Evolutionary conservation across 106 monocot species (phyloP).

Genomic region (Alisma plantagoaquatica): DNA sequence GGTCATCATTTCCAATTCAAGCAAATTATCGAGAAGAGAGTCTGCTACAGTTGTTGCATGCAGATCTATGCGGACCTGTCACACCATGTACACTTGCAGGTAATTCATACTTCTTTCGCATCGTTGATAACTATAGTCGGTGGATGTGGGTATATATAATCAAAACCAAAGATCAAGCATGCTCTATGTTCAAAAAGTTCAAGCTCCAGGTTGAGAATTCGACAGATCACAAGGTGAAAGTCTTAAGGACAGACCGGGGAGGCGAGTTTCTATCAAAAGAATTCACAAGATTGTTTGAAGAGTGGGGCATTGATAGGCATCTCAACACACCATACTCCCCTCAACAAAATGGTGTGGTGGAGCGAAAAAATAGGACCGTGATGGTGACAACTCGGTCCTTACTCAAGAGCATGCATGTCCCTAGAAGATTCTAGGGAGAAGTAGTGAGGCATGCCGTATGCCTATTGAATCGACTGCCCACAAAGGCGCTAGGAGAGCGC

Average conservation of each 20-base stretch:
- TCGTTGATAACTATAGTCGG: constrained; percentile 7
- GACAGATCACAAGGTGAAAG: not conserved
- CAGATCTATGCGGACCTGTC: too few relatives aligned
- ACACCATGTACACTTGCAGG: not conserved
- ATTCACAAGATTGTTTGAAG: not conserved
- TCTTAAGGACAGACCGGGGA: not conserved
- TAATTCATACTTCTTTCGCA: constrained; percentile 2
- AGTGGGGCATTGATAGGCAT: constrained; percentile 2
- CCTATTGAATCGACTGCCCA: too few relatives aligned
- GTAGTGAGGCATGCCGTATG: too few relatives aligned
- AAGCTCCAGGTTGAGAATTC: constrained; percentile 3
- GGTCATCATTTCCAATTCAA: not conserved
- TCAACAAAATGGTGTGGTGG: constrained; percentile 9
- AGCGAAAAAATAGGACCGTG: too few relatives aligned
- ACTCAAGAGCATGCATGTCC: too few relatives aligned
- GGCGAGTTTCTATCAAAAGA: too few relatives aligned
- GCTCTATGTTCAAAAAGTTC: constrained; percentile 1
- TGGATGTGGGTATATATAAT: too few relatives aligned
- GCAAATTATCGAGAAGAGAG: not conserved
- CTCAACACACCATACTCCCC: constrained; percentile 4
- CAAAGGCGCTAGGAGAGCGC: too few relatives aligned
- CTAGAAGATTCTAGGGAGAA: too few relatives aligned
- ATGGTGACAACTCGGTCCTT: too few relatives aligned
- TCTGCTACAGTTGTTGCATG: not conserved
- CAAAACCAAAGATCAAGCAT: constrained; percentile 9